Conservation (phyloP, 306 rosid species). For the Quercus robur region DNA sequence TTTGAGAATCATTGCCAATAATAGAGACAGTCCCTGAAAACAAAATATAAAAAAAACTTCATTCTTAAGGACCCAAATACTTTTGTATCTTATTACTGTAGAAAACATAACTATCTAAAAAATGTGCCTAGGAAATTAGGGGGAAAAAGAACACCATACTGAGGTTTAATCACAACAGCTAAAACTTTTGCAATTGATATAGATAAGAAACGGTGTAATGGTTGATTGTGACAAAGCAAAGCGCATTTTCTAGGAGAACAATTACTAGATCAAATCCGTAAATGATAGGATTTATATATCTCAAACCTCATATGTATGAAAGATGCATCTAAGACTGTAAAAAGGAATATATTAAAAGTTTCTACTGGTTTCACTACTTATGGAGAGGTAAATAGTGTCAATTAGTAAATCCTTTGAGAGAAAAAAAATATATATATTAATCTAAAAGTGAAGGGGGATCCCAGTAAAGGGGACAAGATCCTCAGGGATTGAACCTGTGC, state of each 20-base stretch:
- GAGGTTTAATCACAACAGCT: not conserved
- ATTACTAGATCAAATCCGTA: not conserved
- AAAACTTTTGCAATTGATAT: not conserved
- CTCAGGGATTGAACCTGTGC: too few species aligned
- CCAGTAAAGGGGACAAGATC: too few species aligned
- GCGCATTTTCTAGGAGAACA: not conserved
- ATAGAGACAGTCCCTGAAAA: conserved; percentile 57
- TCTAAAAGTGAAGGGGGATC: too few species aligned
- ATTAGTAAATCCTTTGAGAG: too few species aligned
- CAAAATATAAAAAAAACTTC: conserved; percentile 8
- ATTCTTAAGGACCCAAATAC: not conserved
- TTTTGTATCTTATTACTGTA: not conserved
- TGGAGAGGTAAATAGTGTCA: not conserved
- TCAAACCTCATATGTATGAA: not conserved
- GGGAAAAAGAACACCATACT: not conserved
- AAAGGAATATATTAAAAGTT: not conserved
- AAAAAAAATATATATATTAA: too few species aligned
- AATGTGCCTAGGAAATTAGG: not conserved
- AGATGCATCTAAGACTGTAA: not conserved
- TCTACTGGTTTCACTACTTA: not conserved
- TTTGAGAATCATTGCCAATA: conserved; percentile 77
- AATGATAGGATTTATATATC: not conserved
- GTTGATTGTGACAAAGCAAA: not conserved
- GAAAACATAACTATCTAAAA: not conserved
- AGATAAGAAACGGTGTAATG: not conserved